phyloP scores from a whole-genome alignment of 768 basidiomycete genomes.

The Lactarius quietus region DNA sequence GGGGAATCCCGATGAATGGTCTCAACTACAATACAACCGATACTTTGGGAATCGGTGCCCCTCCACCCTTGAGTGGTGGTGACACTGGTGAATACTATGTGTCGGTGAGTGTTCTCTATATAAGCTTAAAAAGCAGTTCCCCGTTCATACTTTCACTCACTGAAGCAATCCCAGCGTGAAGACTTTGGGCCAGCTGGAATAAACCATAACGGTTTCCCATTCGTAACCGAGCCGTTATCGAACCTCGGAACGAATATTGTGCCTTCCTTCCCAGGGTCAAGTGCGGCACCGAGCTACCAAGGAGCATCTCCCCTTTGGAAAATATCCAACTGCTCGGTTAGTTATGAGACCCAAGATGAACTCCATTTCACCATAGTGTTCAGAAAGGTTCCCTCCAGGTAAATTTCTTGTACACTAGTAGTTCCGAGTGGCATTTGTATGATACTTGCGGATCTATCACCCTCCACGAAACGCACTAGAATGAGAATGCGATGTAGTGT shows the following conservation, averaged over 20 bases:
- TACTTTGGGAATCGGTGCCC: background rate
- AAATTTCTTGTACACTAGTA: background rate
- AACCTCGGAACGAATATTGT: background rate
- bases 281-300: background rate
- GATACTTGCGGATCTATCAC: background rate
- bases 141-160: background rate
- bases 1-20: background rate
- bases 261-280: background rate
- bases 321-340: background rate
- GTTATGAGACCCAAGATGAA: conserved; percentile 3
- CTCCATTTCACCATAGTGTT: conserved; percentile 9
- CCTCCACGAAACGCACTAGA: background rate
- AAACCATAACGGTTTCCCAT: background rate
- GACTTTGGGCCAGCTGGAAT: background rate
- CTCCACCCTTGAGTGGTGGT: background rate
- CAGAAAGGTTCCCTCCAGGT: background rate
- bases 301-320: background rate
- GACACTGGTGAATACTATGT: too few species aligned
- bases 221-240: background rate
- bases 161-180: background rate
- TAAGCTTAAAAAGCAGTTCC: background rate
- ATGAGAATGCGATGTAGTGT: background rate
- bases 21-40: background rate
- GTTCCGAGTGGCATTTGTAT: background rate
- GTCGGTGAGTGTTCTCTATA: background rate